Evolutionary conservation across 140 eudicot species (phyloP), one percentile per base, ranked within the genome.

Genomic region (Flaveria floridana): DNA sequence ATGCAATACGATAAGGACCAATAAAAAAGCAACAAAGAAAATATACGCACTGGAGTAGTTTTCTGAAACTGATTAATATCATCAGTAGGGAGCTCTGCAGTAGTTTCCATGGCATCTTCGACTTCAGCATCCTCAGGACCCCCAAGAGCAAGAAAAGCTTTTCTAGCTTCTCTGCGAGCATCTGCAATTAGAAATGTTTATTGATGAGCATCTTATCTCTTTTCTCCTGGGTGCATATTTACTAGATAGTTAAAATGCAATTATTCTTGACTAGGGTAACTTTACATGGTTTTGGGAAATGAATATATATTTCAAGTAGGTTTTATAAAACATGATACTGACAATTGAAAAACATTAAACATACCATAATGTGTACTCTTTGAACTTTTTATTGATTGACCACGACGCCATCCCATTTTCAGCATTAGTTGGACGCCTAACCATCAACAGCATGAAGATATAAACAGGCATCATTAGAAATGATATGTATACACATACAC

Each of bases 381-480:
- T 67, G 91, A 83, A 55, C 86, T 88, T 73, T 84, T 88, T 77
- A 94, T 78, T 6, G 99, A 85, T 30, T 84, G 90, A 26, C 99
- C 99, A 70, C 86, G 96, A 61, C 97, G 86, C 99, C 99, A 94
- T 90, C 99, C 99, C 99, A 94, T 94, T 84, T 88, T 94, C 72
- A 82, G 81, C 85, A 94, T 83, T 83, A 94, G 73, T 76, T 81
- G 91, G 71, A 90, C 89, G 71, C 99, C 99, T 94, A 66, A 15
- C 34, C 80, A 83, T 55, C 28, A 74, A 68, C 19, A 79, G 41
- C 70, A 65, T 65, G 62, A 70, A 63, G 19, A 65, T 64, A 73
- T 26, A 68, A 53, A 46, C 77, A 82, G 62, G 53, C 64, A 39
- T 5, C 18, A 55, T 26, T 23, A n/a, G 66, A 70, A 62, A 44